Evolutionary conservation across 768 basidiomycete genomes (phyloP).

Genomic region (Tricholoma saponaceum): DNA sequence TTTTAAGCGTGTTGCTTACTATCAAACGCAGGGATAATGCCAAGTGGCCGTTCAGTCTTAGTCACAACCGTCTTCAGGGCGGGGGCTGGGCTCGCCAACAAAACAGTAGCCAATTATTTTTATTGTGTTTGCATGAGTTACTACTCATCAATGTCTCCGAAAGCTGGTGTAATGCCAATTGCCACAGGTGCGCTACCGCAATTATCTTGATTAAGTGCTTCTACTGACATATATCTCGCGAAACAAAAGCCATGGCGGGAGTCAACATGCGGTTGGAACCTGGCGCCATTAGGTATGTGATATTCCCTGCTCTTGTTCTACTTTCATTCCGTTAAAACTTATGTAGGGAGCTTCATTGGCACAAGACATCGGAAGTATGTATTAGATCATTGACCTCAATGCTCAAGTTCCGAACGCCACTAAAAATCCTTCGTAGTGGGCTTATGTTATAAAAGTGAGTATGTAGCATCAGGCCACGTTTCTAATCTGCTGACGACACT

Average conservation of each 20-base stretch:
- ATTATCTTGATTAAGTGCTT: background rate
- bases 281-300: constrained; percentile 41
- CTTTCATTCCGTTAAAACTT: background rate
- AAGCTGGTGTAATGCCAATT: constrained; percentile 46
- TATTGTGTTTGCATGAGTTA: background rate
- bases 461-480: background rate
- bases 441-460: constrained; percentile 42
- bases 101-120: constrained; percentile 31
- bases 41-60: constrained; percentile 56
- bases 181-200: constrained; percentile 33
- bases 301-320: background rate
- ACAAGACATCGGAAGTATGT: constrained; percentile 40
- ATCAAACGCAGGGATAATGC: constrained; percentile 35
- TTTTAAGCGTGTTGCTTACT: background rate
- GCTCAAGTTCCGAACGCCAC: constrained; percentile 1
- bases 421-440: constrained; percentile 34
- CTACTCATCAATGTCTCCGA: constrained; percentile 2
- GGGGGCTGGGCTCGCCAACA: constrained; percentile 61
- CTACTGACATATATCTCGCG: background rate
- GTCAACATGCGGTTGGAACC: constrained; percentile 51
- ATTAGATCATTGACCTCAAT: background rate
- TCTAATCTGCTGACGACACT: background rate
- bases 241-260: constrained; percentile 35
- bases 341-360: constrained; percentile 52
- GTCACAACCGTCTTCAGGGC: constrained; percentile 51